phyloP scores from a whole-genome alignment of 257 asterid genomes.

The Paulownia fortunei region DNA sequence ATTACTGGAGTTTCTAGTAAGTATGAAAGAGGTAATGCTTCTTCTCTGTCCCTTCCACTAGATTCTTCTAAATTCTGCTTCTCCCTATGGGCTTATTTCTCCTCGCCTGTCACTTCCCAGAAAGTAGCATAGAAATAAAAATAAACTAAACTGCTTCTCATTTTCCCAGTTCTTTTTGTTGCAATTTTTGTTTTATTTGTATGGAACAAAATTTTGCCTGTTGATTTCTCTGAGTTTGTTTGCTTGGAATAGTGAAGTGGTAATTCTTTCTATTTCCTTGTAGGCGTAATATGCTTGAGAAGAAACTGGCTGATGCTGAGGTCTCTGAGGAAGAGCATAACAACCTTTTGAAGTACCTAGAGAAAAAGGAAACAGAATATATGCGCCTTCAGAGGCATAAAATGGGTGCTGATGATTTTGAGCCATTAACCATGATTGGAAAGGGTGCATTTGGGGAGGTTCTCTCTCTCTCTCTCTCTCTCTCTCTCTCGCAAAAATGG shows the following conservation, averaged over 20 bases:
- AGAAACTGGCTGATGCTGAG: slow-evolving; percentile 90
- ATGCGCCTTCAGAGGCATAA: slow-evolving; percentile 99
- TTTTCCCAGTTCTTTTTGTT: neutral
- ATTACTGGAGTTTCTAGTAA: slow-evolving; percentile 4
- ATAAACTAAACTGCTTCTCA: neutral
- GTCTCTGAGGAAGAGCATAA: slow-evolving; percentile 91
- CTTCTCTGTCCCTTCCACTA: neutral
- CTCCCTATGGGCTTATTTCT: neutral
- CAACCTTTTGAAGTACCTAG: slow-evolving; percentile 78
- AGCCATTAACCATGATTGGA: slow-evolving; percentile 93
- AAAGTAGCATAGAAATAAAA: neutral
- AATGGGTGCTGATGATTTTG: slow-evolving; percentile 98
- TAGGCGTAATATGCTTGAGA: slow-evolving; percentile 88
- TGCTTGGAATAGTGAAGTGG: slow-evolving; percentile 2
- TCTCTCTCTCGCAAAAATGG: neutral
- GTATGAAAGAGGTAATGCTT: neutral
- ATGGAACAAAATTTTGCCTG: slow-evolving; percentile 6
- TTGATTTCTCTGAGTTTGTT: slow-evolving; percentile 13
- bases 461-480: slow-evolving; percentile 34
- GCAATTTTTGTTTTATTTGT: neutral
- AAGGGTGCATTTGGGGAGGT: slow-evolving; percentile 99
- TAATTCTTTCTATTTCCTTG: slow-evolving; percentile 34
- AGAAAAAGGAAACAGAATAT: slow-evolving; percentile 92
- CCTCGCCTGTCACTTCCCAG: neutral
- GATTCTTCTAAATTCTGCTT: slow-evolving; percentile 18